A percentile compares a stretch with the other conserved stretches of the same genome.
These are phyloP conservation scores for Bassia scoparia DNA, from an alignment of 148 eudicot species.

Conservation along the genomic window DNA sequence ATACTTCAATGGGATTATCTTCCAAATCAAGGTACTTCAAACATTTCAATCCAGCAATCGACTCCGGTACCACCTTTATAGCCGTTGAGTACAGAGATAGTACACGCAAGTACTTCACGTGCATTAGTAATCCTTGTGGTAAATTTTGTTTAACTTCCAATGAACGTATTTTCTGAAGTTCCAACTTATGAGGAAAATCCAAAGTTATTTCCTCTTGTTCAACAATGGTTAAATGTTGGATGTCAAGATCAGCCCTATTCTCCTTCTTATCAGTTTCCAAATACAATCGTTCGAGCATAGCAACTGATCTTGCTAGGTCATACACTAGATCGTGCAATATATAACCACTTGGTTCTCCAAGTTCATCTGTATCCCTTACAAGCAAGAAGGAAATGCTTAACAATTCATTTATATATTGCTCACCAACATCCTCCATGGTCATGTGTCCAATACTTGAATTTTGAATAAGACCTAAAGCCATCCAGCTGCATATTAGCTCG, in stretches of 20 bases:
- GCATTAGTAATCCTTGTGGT: neutral
- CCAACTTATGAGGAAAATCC: neutral
- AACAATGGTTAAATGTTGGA: neutral
- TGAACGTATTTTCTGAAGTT: neutral
- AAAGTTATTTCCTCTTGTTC: neutral
- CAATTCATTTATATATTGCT: neutral
- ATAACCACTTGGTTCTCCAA: neutral
- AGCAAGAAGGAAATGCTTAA: neutral
- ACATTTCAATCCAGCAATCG: conserved; percentile 1
- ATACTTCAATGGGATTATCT: neutral
- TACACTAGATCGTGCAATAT: neutral
- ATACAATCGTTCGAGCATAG: neutral
- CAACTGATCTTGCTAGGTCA: conserved; percentile 12
- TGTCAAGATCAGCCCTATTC: neutral
- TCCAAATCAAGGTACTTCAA: neutral
- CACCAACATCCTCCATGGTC: neutral
- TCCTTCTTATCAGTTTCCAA: neutral
- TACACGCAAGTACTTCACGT: neutral
- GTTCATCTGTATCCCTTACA: neutral
- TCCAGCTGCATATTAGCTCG: neutral
- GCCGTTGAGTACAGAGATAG: neutral
- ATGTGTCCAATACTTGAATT: neutral
- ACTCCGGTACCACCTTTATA: neutral
- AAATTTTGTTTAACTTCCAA: neutral
- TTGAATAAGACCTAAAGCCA: neutral